Base-by-base conservation (phyloP, 371 early-diverging fungal species). In the Chytridium lagenaria region DNA sequence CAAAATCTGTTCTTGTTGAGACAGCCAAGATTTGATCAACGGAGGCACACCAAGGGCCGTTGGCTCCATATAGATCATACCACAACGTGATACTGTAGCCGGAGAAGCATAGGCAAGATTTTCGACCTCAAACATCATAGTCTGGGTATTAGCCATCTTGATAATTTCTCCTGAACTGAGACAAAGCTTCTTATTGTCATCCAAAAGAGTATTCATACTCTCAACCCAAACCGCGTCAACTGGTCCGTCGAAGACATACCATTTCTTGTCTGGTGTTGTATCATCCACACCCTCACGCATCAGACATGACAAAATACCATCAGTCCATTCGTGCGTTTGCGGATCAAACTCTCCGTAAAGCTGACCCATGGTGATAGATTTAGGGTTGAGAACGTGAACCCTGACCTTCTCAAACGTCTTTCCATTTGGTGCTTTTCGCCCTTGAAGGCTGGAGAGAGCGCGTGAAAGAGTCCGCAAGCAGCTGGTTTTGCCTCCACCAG, bases 211-310 rank as follows among this genome's bases (percentile, higher is more conserved):
- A 72, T 90, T 90, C 85, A 90, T 89, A 72, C 83, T 83, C 68
- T 90, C 91, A 33, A 90, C 87, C 91, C 91, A 90, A 1, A 86
- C 86, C 15, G 89, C 88, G 55, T 88, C 87, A 16, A 89, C 85
- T 12, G 87, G 88, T 0, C 90, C 89, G 76, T 90, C 91, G 79
- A 90, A 90, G 49, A 90, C 83, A 71, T 89, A 90, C 89, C 89
- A 90, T 64, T 88, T 86, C 34, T 78, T 78, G 73, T 88, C 88
- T 12, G 78, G 77, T 10, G 82, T 74, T 7, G 81, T 81, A 63
- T 85, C 87, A 23, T 82, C 85, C 19, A 80, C 82, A 19, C 88
- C 88, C 44, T 84, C 84, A 40, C 88, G 65, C 85, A 88, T 84
- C 57, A 88, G 71, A 44, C 81, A 80, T 1, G 87, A 85, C 15